Base-by-base conservation (phyloP, 1,284 basidiomycete species). In the Pseudozyma pruni region DNA sequence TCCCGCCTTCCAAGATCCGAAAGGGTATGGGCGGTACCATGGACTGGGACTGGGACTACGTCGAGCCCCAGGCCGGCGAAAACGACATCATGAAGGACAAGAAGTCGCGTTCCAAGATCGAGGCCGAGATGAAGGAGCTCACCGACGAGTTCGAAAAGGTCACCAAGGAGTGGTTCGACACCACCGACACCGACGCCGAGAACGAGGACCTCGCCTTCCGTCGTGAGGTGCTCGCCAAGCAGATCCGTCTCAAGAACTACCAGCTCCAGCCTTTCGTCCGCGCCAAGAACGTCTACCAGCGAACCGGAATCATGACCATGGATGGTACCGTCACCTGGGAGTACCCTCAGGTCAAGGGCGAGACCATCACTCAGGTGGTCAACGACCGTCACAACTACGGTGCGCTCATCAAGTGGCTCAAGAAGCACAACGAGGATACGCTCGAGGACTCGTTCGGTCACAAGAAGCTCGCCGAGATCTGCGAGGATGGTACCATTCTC, bases 1-100 rank as follows among this genome's bases (percentile, higher is more conserved):
- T 79, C 16, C 59, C 74, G 22, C 40, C 63, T 16, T 60, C 57
- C 55, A 81, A 79, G 69, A 63, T 82, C 42, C 72, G 76, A 27
- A 78, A 75, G 57, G 79, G 70, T 23, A 82, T 82, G 80, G 80
- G 80, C 55, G 80, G 80, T 22, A 82, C 78, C 33, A 73, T 81
- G 64, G 74, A 81, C 52, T 81, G 80, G 79, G 79, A 81, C 47
- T 82, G 80, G 80, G 62, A 79, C 66, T 82, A 82, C 67, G 72
- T 72, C 19, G 80, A 82, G 70, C 79, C 79, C 5, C 68, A 79
- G 44, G 69, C 76, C 11, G 61, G 64, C 16, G 80, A 82, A 60
- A 82, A 82, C 56, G 75, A 74, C 37, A 40, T 72, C 25, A 57
- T 76, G 50, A 78, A 83, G 56, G 79, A 83, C 55, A 67, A 45